Conservation (phyloP, 352 stramenopile species). For the Globisporangium ultimum region DNA sequence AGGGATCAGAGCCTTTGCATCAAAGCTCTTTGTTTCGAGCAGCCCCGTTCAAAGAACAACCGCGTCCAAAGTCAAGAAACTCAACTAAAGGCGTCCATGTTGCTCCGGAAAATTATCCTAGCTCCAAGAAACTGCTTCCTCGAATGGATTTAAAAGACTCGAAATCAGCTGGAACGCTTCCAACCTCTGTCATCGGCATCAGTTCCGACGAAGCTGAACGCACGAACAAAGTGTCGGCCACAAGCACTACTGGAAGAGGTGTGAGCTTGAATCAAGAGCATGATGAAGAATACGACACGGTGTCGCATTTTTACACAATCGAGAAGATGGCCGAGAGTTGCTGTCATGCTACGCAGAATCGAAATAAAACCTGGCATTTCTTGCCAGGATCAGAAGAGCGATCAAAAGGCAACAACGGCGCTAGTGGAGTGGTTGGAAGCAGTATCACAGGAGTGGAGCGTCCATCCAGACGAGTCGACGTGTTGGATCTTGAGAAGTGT, state of each 20-base stretch:
- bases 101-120: slow-evolving; percentile 1
- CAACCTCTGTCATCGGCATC: neutral
- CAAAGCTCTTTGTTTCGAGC: slow-evolving; percentile 59
- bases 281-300: slow-evolving; percentile 30
- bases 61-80: neutral
- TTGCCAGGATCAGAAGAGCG: slow-evolving; percentile 58
- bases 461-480: slow-evolving; percentile 56
- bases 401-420: slow-evolving; percentile 42
- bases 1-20: slow-evolving; percentile 42
- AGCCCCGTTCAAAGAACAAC: slow-evolving; percentile 17
- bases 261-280: slow-evolving; percentile 10
- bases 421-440: slow-evolving; percentile 24
- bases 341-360: slow-evolving; percentile 64
- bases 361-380: slow-evolving; percentile 76
- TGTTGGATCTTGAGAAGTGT: slow-evolving; percentile 66
- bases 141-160: slow-evolving; percentile 11
- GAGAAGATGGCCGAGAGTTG: slow-evolving; percentile 69
- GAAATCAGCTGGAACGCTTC: neutral
- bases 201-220: neutral
- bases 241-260: slow-evolving; percentile 6
- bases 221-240: slow-evolving; percentile 8
- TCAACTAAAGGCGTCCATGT: neutral
- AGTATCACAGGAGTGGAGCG: slow-evolving; percentile 58
- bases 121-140: slow-evolving; percentile 15
- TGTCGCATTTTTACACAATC: slow-evolving; percentile 79